Conservation (phyloP, 1,284 basidiomycete species). For the Ustilago nuda region DNA sequence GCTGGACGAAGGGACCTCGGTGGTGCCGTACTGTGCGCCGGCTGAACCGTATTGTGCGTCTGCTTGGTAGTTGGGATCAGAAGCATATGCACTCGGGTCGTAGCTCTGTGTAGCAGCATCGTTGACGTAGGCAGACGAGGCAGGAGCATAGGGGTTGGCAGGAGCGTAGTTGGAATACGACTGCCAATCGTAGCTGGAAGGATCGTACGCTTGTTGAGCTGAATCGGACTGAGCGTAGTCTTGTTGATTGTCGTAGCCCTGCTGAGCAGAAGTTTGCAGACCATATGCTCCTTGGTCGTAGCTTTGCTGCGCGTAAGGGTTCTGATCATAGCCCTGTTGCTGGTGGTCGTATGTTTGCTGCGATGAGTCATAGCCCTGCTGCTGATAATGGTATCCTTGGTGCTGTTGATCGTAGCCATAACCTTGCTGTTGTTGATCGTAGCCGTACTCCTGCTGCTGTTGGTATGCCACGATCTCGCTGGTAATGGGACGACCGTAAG, state of each 20-base stretch:
- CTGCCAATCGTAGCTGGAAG: conserved; percentile 24
- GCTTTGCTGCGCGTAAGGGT: conserved; percentile 22
- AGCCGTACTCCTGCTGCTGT: conserved; percentile 20
- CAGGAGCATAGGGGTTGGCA: conserved; percentile 25
- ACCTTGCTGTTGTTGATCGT: conserved; percentile 27
- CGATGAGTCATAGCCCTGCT: conserved; percentile 19
- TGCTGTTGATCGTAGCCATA: conserved; percentile 31
- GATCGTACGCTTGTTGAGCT: conserved; percentile 20
- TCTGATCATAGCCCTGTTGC: conserved; percentile 24
- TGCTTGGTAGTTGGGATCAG: conserved; percentile 12
- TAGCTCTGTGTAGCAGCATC: conserved; percentile 17
- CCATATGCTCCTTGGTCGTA: conserved; percentile 25
- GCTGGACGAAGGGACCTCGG: conserved; percentile 4
- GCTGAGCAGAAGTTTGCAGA: conserved; percentile 26
- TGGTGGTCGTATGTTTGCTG: conserved; percentile 21
- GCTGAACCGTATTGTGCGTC: conserved; percentile 13
- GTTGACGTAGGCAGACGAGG: conserved; percentile 5
- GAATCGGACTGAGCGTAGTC: conserved; percentile 14
- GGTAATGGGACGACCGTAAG: conserved; percentile 36
- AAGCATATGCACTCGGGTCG: conserved; percentile 20
- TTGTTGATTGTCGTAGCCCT: conserved; percentile 13
- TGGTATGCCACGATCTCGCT: conserved; percentile 23
- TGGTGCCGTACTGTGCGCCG: conserved; percentile 9
- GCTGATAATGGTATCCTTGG: conserved; percentile 20
- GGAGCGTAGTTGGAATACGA: conserved; percentile 19